Evolutionary conservation across 129 eudicot genomes (phyloP).

Genomic region (Kitagawia praeruptora): DNA sequence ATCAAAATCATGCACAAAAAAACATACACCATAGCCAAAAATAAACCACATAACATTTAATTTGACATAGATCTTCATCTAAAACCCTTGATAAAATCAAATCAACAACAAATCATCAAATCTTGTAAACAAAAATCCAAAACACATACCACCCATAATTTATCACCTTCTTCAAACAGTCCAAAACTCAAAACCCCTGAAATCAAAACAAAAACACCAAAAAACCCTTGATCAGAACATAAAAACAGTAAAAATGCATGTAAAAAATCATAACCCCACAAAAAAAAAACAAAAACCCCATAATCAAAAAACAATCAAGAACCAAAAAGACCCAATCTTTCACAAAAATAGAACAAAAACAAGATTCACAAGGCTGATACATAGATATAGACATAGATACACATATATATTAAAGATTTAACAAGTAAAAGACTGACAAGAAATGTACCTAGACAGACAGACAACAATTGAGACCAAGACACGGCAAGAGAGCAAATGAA

Average conservation of each 20-base stretch:
- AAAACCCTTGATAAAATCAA: not conserved
- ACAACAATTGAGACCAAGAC: not conserved
- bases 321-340: not conserved
- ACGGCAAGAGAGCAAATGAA: not conserved
- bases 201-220: not conserved
- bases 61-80: not conserved
- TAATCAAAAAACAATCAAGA: not conserved
- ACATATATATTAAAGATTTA: not conserved
- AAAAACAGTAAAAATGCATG: not conserved
- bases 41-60: not conserved
- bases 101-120: not conserved
- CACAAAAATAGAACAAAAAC: not conserved
- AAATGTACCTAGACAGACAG: not conserved
- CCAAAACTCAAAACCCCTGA: not conserved
- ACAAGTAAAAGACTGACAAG: not conserved
- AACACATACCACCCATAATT: not conserved
- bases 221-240: not conserved
- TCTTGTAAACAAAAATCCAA: not conserved
- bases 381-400: not conserved
- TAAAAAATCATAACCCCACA: not conserved
- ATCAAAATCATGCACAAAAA: not conserved
- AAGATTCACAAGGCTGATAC: not conserved
- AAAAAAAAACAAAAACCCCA: not conserved
- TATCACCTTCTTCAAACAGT: not conserved
- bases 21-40: not conserved